These are phyloP conservation scores for Akanthomyces uredinophilus DNA, from an alignment of 2,329 filamentous ascomycete species.

Conservation along the genomic window DNA sequence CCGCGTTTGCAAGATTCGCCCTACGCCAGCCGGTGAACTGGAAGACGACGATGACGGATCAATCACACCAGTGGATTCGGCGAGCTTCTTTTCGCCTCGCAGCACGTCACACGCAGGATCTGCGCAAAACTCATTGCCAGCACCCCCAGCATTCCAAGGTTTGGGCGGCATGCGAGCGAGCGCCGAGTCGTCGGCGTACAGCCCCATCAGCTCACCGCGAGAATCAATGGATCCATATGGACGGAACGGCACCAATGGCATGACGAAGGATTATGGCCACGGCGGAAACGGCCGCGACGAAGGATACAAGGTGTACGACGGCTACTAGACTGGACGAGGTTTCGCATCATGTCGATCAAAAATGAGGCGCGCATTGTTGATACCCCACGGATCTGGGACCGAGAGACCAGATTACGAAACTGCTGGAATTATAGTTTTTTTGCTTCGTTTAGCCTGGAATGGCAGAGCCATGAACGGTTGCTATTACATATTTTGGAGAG, in stretches of 20 bases:
- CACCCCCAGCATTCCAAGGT: conserved; percentile 53
- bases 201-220: conserved; percentile 64
- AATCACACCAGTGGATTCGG: conserved; percentile 60
- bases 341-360: not conserved
- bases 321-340: conserved; percentile 28
- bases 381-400: conserved; percentile 1
- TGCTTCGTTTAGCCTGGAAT: conserved; percentile 2
- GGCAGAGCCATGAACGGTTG: conserved; percentile 6
- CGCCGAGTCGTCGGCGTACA: conserved; percentile 68
- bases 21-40: conserved; percentile 69
- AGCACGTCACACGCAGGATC: conserved; percentile 34
- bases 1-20: conserved; percentile 74
- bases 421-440: conserved; percentile 11
- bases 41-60: conserved; percentile 69
- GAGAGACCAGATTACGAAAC: not conserved
- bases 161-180: conserved; percentile 54
- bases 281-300: conserved; percentile 33
- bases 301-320: conserved; percentile 33
- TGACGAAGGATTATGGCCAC: conserved; percentile 35
- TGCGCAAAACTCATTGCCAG: conserved; percentile 39
- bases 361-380: conserved; percentile 8
- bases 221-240: conserved; percentile 46
- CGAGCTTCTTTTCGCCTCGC: conserved; percentile 61
- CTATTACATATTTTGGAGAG: conserved; percentile 5
- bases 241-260: conserved; percentile 26